Evolutionary conservation across 2,329 filamentous ascomycete species (phyloP).

Genomic region (Penicillium sp.): DNA sequence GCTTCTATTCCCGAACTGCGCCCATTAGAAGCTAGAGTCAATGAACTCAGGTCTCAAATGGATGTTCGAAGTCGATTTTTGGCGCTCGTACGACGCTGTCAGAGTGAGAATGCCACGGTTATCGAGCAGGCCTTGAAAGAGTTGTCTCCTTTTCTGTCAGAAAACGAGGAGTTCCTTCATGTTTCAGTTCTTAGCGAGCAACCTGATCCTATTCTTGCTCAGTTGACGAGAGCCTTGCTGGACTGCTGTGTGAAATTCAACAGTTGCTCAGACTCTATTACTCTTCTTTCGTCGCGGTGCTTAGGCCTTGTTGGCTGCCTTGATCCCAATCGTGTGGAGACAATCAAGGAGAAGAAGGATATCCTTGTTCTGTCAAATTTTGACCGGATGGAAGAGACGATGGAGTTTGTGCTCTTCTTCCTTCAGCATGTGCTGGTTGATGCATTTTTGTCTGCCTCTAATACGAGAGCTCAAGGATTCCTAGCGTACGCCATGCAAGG

Average conservation of each 20-base stretch:
- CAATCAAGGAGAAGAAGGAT: conserved; percentile 75
- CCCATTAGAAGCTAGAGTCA: conserved; percentile 69
- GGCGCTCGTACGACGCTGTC: conserved; percentile 73
- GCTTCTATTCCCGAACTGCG: conserved; percentile 70
- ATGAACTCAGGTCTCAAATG: conserved; percentile 66
- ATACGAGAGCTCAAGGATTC: conserved; percentile 85
- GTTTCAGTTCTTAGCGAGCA: conserved; percentile 81
- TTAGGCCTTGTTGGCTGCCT: conserved; percentile 89
- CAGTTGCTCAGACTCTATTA: conserved; percentile 67
- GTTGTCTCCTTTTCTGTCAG: conserved; percentile 71
- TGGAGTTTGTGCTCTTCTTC: conserved; percentile 83
- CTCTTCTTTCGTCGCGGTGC: conserved; percentile 75
- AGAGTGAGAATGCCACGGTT: conserved; percentile 84
- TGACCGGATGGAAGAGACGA: conserved; percentile 72
- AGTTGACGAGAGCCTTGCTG: conserved; percentile 75
- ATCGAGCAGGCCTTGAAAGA: conserved; percentile 81
- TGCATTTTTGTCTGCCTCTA: conserved; percentile 87
- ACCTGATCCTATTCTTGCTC: conserved; percentile 73
- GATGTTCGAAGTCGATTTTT: conserved; percentile 69
- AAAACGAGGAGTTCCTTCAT: conserved; percentile 78
- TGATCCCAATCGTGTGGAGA: conserved; percentile 87
- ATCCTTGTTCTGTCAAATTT: conserved; percentile 91
- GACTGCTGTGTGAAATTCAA: conserved; percentile 85
- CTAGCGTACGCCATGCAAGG: conserved; percentile 95
- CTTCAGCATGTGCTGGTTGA: conserved; percentile 88